Evolutionary conservation across 345 rosid genomes (phyloP), one percentile per base, ranked within the genome.

Genomic region (Gynandropsis gynandra): DNA sequence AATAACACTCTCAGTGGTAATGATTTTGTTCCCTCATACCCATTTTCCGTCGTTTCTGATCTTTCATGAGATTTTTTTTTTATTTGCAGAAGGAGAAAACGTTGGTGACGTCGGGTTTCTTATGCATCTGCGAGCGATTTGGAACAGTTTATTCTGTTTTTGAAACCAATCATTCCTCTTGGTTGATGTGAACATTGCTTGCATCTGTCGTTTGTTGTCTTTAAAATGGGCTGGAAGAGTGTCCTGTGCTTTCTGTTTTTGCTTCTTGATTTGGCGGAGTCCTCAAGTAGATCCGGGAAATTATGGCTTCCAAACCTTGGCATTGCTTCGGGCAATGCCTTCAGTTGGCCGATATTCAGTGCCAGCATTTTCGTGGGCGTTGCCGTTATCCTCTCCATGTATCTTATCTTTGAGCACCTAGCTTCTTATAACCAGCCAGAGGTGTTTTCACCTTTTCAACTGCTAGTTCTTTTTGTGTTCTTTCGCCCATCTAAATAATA

Each of bases 371-470:
- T 87, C 35, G 95, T 87, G 6, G 55, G 78, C 33, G 72, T 79
- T 56, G 96, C 96, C 21, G 74, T 92, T 56, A 62, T 79, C 53
- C 86, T 92, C 62, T 79, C 98, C 52, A 81, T 78, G 79, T 87
- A 85, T 70, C 95, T 92, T 29, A 80, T 82, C 66, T 74, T 87
- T 18, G 93, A 92, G 79, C 98, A 92, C 64, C 55, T 92, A 47
- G 89, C 96, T 60, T 66, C 89, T 57, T 92, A 92, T 66, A 82
- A 92, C 68, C 92, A 87, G 67, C 98, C 98, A 11, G 96, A 92
- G 96, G 98, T 92, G 64, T 67, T 56, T 50, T 45, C 52, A 24
- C 13, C 43, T 72, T 24, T n/a, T 37, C 47, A n/a, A 32, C 39
- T 24, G 7, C 56, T 40, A 9, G 0, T 0, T 20, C 32, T 39